Evolutionary conservation across 1,139 yeast species (phyloP).

Genomic region (Protomyces arabidopsidicola): DNA sequence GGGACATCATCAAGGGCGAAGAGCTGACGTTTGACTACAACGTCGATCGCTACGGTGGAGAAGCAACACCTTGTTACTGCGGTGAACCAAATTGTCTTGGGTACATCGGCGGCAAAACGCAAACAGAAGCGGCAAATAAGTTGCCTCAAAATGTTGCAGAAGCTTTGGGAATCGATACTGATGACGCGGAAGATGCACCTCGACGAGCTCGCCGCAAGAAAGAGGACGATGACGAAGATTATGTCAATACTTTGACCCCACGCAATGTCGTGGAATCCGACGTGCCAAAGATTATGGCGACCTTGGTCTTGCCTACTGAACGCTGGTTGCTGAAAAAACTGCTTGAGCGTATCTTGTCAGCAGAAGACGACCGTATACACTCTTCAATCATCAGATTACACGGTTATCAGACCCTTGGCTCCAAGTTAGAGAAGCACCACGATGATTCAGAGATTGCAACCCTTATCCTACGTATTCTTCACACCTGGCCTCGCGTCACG

Average conservation of each 20-base stretch:
- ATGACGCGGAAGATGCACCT: conserved; percentile 47
- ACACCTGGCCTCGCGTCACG: conserved; percentile 75
- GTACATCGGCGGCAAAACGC: conserved; percentile 92
- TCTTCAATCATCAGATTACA: conserved; percentile 67
- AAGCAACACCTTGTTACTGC: conserved; percentile 90
- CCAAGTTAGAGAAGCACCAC: conserved; percentile 48
- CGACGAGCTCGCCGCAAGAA: conserved; percentile 33
- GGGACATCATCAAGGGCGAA: conserved; percentile 69
- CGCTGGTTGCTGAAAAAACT: conserved; percentile 60
- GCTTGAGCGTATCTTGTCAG: conserved; percentile 58
- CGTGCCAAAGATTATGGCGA: conserved; percentile 76
- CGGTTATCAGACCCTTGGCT: conserved; percentile 76
- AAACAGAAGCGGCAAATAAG: conserved; percentile 66
- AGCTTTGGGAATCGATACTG: conserved; percentile 71
- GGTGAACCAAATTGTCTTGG: conserved; percentile 91
- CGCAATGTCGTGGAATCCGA: conserved; percentile 48
- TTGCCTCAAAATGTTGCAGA: conserved; percentile 80
- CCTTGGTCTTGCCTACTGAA: conserved; percentile 73
- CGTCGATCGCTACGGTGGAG: conserved; percentile 93
- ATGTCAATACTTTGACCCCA: conserved; percentile 57
- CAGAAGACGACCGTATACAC: conserved; percentile 55
- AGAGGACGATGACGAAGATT: conserved; percentile 55
- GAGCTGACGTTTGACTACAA: conserved; percentile 94
- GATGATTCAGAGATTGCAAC: conserved; percentile 44
- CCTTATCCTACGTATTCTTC: conserved; percentile 51